Conservation (phyloP, 441 rosid species). For the Euphorbia schlechtendalii region DNA sequence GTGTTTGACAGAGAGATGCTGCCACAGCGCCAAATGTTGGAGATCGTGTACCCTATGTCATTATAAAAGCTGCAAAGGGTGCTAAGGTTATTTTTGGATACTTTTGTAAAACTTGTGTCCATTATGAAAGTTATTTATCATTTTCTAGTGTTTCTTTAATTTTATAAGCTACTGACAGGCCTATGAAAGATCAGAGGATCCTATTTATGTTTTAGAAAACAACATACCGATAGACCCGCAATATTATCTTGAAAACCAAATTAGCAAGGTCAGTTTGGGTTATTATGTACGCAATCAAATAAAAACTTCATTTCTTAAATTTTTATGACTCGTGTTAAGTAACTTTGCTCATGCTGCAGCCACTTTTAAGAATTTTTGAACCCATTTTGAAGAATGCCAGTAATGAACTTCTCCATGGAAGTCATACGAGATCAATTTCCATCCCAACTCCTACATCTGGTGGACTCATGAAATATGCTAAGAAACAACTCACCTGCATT, state of each 20-base stretch:
- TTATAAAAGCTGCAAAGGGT: constrained; percentile 89
- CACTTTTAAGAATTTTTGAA: constrained; percentile 88
- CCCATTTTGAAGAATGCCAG: constrained; percentile 97
- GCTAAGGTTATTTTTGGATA: constrained; percentile 60
- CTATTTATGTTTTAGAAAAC: constrained; percentile 87
- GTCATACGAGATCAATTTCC: constrained; percentile 88
- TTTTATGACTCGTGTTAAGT: constrained; percentile 10
- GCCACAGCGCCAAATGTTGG: constrained; percentile 99
- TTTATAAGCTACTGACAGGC: constrained; percentile 41
- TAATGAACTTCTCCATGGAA: constrained; percentile 85
- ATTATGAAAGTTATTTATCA: not conserved
- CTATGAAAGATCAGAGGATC: constrained; percentile 95
- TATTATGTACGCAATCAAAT: constrained; percentile 10
- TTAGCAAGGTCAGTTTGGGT: constrained; percentile 64
- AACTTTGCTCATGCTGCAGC: constrained; percentile 43
- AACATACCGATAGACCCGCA: constrained; percentile 92
- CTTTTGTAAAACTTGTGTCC: not conserved
- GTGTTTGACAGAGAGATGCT: constrained; percentile 74
- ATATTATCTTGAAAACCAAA: constrained; percentile 92
- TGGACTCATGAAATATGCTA: constrained; percentile 92
- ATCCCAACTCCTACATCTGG: constrained; percentile 85
- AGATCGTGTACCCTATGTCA: constrained; percentile 96
- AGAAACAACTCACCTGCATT: constrained; percentile 78
- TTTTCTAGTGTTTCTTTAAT: constrained; percentile 10
- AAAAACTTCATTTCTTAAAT: not conserved